Percentiles rank a stretch among this genome's conserved stretches.
phyloP scores from a whole-genome alignment of 768 basidiomycete genomes.

The Termitomyces sp. region DNA sequence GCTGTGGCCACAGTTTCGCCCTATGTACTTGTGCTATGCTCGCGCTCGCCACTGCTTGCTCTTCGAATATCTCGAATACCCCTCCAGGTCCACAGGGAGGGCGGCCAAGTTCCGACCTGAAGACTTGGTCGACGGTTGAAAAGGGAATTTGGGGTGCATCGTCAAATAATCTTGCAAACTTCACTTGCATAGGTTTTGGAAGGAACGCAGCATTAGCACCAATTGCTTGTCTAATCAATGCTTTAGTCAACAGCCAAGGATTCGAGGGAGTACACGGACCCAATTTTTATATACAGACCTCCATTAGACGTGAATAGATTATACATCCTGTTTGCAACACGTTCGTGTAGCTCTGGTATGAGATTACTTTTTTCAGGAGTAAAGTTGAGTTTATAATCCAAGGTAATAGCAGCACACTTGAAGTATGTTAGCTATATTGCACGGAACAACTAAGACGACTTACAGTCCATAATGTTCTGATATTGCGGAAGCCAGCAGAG shows the following conservation, averaged over 20 bases:
- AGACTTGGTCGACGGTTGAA: slow-evolving; percentile 59
- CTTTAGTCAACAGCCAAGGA: background rate
- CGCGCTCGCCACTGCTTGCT: slow-evolving; percentile 76
- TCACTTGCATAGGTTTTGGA: slow-evolving; percentile 76
- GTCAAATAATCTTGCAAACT: slow-evolving; percentile 82
- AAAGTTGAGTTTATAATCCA: slow-evolving; percentile 90
- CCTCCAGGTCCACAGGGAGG: slow-evolving; percentile 64
- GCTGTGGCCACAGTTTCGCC: slow-evolving; percentile 48
- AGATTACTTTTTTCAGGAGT: slow-evolving; percentile 60
- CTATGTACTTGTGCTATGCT: slow-evolving; percentile 91
- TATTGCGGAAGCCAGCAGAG: slow-evolving; percentile 47
- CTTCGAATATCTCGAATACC: slow-evolving; percentile 75
- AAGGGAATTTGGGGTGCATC: slow-evolving; percentile 84
- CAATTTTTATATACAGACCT: slow-evolving; percentile 83
- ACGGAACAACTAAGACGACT: slow-evolving; percentile 10
- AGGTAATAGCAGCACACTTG: slow-evolving; percentile 64
- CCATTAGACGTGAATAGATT: slow-evolving; percentile 78
- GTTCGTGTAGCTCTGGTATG: slow-evolving; percentile 79
- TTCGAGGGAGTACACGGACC: slow-evolving; percentile 22
- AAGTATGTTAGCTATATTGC: background rate
- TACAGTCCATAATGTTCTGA: slow-evolving; percentile 50
- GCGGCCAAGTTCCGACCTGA: slow-evolving; percentile 62
- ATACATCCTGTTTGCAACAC: slow-evolving; percentile 76
- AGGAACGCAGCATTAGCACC: slow-evolving; percentile 84
- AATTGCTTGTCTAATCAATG: slow-evolving; percentile 58